Conservation (phyloP, 208 protist genomes). For the Leptomonas seymouri region DNA sequence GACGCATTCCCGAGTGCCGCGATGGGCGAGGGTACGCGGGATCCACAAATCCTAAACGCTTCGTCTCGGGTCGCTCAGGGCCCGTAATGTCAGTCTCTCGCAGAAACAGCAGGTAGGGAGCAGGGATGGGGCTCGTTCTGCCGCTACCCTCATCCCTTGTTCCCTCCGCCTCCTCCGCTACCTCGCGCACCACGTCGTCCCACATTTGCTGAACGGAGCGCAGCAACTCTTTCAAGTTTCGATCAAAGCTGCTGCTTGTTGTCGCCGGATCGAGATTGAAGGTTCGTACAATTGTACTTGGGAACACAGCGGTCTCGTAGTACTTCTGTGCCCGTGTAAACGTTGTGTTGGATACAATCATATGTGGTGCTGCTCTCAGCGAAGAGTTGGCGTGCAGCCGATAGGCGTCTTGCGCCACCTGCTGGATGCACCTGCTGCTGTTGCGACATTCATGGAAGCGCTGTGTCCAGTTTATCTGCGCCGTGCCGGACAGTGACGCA, state of each 20-base stretch:
- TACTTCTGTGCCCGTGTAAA: slow-evolving; percentile 28
- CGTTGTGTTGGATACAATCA: slow-evolving; percentile 32
- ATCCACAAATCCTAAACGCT: background rate
- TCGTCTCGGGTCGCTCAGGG: background rate
- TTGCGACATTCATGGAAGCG: background rate
- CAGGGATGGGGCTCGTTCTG: background rate
- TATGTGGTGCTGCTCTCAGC: slow-evolving; percentile 22
- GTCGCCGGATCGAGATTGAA: slow-evolving; percentile 25
- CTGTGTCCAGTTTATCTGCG: slow-evolving; percentile 6
- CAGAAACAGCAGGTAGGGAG: slow-evolving; percentile 5
- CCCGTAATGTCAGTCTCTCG: slow-evolving; percentile 12
- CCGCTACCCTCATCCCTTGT: background rate
- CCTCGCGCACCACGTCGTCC: slow-evolving; percentile 23
- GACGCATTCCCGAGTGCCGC: slow-evolving; percentile 12
- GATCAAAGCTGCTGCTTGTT: slow-evolving; percentile 5
- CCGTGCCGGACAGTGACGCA: too few relatives aligned
- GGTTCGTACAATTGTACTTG: slow-evolving; percentile 36
- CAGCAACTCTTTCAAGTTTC: slow-evolving; percentile 25
- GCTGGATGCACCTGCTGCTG: slow-evolving; percentile 13
- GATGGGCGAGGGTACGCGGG: slow-evolving; percentile 5
- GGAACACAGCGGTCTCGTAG: slow-evolving; percentile 29
- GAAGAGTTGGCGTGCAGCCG: slow-evolving; percentile 34
- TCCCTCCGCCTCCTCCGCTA: background rate
- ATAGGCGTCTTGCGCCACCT: slow-evolving; percentile 17
- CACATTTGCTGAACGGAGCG: slow-evolving; percentile 38